Evolutionary conservation across 805 yeast genomes (phyloP), one percentile per base, ranked within the genome.

Genomic region (Kuraishia capsulata): DNA sequence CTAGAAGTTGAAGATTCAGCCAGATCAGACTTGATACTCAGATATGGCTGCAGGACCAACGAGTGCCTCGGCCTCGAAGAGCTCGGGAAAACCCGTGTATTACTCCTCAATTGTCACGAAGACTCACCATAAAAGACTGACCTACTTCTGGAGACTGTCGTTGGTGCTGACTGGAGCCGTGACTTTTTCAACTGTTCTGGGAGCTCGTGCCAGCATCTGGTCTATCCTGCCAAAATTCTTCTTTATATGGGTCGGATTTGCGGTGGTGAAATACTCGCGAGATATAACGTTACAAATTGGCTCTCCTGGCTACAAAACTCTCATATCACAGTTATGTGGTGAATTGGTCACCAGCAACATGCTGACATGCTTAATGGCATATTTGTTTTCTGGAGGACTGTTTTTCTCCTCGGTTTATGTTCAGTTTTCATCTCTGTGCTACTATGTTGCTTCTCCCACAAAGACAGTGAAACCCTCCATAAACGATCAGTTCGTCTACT

Each of bases 401-500:
- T 42, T 49, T 21, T 52, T 42, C 36, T 5, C 36, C 2, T 42
- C 51, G 2, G 23, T 54, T 3, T 51, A 44, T 32, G 34, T 37
- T 11, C 61, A 61, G 38, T 43, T 43, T 5, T 26, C 34, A 4
- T 33, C 39, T 2, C 44, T 61, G 31, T 43, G 46, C 6, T 59
- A 55, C 39, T 54, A 49, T 38, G 43, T 54, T 29, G 51, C 56
- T 8, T 49, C 62, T 3, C 59, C 68, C 4, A 56, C 61, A 21
- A 61, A 52, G 40, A 64, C 67, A 9, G 60, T 64, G 32, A 64
- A 58, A 38, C 67, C 71, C 3, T 61, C 61, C 31, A 38, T 65
- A 34, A 67, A 64, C 43, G 71, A 67, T 44, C 52, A 62, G 33
- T 65, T 57, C 60, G 65, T 76, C 3, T 75, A 61, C 48, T 72